These are phyloP conservation scores for Grigorovia humatica DNA, from an alignment of 805 yeast genomes.

Conservation along the genomic window DNA sequence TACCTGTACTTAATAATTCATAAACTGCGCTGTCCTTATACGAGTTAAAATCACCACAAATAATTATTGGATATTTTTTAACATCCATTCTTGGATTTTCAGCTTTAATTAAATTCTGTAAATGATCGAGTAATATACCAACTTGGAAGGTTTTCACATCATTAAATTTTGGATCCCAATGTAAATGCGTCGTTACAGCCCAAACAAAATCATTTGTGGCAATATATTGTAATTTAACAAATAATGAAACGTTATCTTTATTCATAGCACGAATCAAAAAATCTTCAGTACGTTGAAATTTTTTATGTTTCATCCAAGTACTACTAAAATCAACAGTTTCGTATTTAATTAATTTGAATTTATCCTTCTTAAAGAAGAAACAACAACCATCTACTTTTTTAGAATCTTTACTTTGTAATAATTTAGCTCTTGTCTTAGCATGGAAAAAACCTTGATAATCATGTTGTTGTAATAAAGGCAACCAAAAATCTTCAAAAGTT, in stretches of 20 bases:
- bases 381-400: conserved; percentile 98
- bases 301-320: conserved; percentile 70
- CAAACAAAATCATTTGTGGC: conserved; percentile 62
- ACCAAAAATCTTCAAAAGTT: conserved; percentile 80
- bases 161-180: conserved; percentile 95
- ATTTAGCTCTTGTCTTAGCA: conserved; percentile 84
- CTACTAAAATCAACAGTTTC: conserved; percentile 74
- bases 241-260: conserved; percentile 84
- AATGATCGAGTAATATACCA: conserved; percentile 80
- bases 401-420: conserved; percentile 72
- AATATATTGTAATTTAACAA: conserved; percentile 62
- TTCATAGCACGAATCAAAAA: conserved; percentile 92
- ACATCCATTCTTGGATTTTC: conserved; percentile 37
- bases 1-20: conserved; percentile 75
- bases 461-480: conserved; percentile 53
- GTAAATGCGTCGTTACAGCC: conserved; percentile 86
- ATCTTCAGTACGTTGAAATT: conserved; percentile 87
- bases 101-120: conserved; percentile 53
- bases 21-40: conserved; percentile 82
- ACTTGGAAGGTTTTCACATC: conserved; percentile 96
- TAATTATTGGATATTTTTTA: conserved; percentile 61
- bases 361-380: conserved; percentile 63
- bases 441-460: conserved; percentile 80
- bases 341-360: conserved; percentile 62
- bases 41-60: conserved; percentile 96